phyloP scores from a whole-genome alignment of 129 eudicot species.

The Flaveria robusta region DNA sequence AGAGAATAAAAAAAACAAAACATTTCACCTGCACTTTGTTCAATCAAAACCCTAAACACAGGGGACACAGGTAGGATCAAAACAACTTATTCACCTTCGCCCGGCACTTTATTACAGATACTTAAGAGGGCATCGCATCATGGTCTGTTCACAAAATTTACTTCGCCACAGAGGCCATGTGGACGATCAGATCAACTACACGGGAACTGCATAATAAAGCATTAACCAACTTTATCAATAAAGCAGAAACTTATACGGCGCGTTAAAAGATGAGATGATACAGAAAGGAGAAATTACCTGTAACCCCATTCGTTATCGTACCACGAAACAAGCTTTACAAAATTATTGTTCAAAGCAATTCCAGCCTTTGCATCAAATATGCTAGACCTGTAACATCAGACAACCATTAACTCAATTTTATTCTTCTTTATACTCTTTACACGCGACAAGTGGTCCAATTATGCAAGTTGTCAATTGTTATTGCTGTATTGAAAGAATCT shows the following conservation, averaged over 20 bases:
- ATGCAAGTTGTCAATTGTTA: not conserved
- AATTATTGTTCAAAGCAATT: conserved; percentile 60
- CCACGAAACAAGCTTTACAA: conserved; percentile 77
- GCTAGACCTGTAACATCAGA: conserved; percentile 58
- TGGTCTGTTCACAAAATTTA: conserved; percentile 26
- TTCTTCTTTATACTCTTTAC: conserved; percentile 5
- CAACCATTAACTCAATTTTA: conserved; percentile 1
- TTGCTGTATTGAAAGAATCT: conserved; percentile 5
- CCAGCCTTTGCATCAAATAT: conserved; percentile 88
- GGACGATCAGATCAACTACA: conserved; percentile 72
- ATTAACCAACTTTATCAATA: not conserved
- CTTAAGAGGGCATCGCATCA: not conserved
- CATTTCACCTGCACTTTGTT: not conserved
- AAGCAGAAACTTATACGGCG: not conserved
- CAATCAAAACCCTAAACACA: conserved; percentile 27
- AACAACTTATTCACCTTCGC: conserved; percentile 24
- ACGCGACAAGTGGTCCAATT: not conserved
- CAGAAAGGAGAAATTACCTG: conserved; percentile 43
- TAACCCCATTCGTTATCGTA: conserved; percentile 94
- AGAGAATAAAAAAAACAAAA: too few species aligned
- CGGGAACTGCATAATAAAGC: conserved; percentile 46
- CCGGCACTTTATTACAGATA: conserved; percentile 31
- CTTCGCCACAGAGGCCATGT: conserved; percentile 51
- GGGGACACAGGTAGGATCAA: conserved; percentile 9
- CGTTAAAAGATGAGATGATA: not conserved